Percentiles rank a stretch among this genome's conserved stretches.
Conservation (phyloP, 176 grass and related monocot species). For the Oryza rufipogon region DNA sequence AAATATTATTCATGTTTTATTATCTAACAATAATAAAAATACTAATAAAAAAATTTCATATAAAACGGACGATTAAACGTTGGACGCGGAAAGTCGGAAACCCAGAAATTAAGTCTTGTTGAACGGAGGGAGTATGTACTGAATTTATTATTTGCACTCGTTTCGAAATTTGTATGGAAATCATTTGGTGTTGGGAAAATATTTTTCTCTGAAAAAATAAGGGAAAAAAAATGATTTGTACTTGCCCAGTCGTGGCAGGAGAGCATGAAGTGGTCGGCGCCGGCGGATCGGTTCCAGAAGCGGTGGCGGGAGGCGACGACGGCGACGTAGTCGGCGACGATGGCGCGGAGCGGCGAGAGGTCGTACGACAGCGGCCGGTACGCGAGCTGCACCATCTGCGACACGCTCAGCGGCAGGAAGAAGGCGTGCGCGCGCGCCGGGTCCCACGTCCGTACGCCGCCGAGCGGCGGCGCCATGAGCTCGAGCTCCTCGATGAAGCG, state of each 20-base stretch:
- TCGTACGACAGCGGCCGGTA: slow-evolving; percentile 39
- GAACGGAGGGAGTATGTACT: too few species aligned
- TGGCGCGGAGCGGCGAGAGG: slow-evolving; percentile 15
- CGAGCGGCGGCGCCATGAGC: slow-evolving; percentile 6
- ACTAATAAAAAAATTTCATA: too few species aligned
- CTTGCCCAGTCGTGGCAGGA: slow-evolving; percentile 82
- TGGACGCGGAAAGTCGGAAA: too few species aligned
- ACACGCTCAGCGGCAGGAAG: slow-evolving; percentile 75
- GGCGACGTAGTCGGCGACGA: slow-evolving; percentile 69
- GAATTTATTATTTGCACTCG: too few species aligned
- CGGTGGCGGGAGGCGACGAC: slow-evolving; percentile 60
- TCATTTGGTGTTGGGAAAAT: too few species aligned
- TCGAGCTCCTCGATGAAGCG: slow-evolving; percentile 82
- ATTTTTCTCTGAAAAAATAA: too few species aligned
- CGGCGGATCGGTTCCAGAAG: slow-evolving; percentile 75
- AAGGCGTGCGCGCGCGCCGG: slow-evolving; percentile 54
- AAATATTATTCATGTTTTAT: too few species aligned
- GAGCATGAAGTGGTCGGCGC: slow-evolving; percentile 91
- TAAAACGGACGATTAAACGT: too few species aligned
- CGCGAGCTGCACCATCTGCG: slow-evolving; percentile 55
- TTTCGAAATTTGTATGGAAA: too few species aligned
- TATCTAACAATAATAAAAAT: too few species aligned
- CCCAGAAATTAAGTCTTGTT: too few species aligned
- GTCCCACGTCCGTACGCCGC: slow-evolving; percentile 49
- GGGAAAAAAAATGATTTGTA: neutral